A percentile compares a stretch with the other conserved stretches of the same genome.
These are phyloP conservation scores for Suhomyces emberorum DNA, from an alignment of 805 yeast genomes.

Conservation along the genomic window DNA sequence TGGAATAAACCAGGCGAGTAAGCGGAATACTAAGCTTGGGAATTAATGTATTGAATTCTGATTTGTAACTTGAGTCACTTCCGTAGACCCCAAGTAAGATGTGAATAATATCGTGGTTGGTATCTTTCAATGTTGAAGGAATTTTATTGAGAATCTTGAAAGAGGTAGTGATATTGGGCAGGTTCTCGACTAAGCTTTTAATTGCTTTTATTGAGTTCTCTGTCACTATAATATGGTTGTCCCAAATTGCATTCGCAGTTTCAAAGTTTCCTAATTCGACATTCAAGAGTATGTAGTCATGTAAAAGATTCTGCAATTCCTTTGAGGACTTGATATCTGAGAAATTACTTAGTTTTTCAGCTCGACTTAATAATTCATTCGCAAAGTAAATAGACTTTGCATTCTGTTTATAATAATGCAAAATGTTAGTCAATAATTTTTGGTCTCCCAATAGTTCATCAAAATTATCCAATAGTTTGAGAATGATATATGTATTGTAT, in stretches of 20 bases:
- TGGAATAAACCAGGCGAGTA: conserved; percentile 30
- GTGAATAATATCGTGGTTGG: conserved; percentile 7
- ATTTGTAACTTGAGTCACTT: conserved; percentile 3
- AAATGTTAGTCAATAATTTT: not conserved
- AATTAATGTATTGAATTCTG: conserved; percentile 18
- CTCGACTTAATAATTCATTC: conserved; percentile 5
- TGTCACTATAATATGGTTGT: not conserved
- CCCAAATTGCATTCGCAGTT: conserved; percentile 7
- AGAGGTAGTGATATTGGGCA: conserved; percentile 1
- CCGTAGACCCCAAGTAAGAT: conserved; percentile 17
- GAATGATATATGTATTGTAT: conserved; percentile 7
- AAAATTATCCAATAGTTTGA: conserved; percentile 6
- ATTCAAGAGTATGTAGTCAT: not conserved
- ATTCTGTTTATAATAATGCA: conserved; percentile 5
- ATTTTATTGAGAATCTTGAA: not conserved
- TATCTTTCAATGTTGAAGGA: not conserved
- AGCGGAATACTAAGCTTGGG: conserved; percentile 27
- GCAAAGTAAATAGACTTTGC: conserved; percentile 8
- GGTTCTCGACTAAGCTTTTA: conserved; percentile 2
- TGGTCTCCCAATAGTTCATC: not conserved
- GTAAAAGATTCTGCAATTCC: not conserved
- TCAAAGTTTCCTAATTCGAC: conserved; percentile 1
- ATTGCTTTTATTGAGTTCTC: not conserved
- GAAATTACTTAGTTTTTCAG: not conserved
- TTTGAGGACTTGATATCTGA: not conserved